These are phyloP conservation scores for Magnusiomyces magnusii DNA, from an alignment of 1,139 yeast genomes.

Conservation along the genomic window DNA sequence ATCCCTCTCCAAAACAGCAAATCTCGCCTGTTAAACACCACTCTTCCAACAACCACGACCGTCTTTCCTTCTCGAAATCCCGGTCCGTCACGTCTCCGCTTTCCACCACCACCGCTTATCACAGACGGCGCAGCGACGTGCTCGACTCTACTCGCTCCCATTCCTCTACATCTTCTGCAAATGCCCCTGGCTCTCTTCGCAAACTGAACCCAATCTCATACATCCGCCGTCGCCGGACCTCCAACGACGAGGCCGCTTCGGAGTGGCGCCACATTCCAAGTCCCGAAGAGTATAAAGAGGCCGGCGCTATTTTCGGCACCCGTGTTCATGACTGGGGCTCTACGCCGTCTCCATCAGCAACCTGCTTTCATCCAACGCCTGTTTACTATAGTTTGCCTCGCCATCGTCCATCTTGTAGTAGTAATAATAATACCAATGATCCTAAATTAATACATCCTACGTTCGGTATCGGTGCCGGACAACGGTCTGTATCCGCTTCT, in stretches of 20 bases:
- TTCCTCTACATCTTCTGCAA: not conserved
- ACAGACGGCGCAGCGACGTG: not conserved
- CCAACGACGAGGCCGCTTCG: conserved; percentile 6
- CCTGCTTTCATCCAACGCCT: conserved; percentile 12
- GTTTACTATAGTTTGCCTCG: conserved; percentile 4
- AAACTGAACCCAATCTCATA: conserved; percentile 26
- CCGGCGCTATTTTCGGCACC: conserved; percentile 32
- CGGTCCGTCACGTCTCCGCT: too few relatives aligned
- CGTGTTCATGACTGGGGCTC: conserved; percentile 33
- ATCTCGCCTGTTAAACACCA: not conserved
- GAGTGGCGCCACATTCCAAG: conserved; percentile 8
- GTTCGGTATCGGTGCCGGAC: not conserved
- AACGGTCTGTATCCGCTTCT: not conserved
- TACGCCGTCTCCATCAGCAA: not conserved
- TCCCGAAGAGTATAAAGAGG: conserved; percentile 22
- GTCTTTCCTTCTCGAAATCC: too few relatives aligned
- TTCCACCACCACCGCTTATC: not conserved
- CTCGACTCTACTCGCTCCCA: not conserved
- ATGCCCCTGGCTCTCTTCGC: conserved; percentile 14
- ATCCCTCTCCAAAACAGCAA: not conserved
- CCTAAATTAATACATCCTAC: not conserved
- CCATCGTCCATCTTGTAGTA: not conserved
- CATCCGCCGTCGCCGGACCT: conserved; percentile 14
- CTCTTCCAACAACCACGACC: not conserved
- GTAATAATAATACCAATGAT: not conserved